phyloP scores from a whole-genome alignment of 352 stramenopile species.

The Phytophthora hybrid region DNA sequence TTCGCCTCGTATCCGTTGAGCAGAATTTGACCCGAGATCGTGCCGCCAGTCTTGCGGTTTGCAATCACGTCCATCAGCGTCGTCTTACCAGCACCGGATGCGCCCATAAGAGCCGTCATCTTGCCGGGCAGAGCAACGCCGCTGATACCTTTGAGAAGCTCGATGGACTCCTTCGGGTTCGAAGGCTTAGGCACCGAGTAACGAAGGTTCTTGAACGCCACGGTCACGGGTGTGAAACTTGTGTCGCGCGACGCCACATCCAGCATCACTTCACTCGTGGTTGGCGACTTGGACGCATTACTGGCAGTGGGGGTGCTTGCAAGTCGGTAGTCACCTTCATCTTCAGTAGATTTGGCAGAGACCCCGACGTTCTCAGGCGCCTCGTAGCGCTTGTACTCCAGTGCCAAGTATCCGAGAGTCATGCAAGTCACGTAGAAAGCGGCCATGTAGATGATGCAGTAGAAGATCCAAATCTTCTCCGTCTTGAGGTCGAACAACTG shows the following conservation, averaged over 20 bases:
- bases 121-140: slow-evolving; percentile 28
- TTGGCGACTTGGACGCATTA: slow-evolving; percentile 27
- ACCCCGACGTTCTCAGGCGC: slow-evolving; percentile 19
- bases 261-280: slow-evolving; percentile 32
- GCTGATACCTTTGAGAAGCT: slow-evolving; percentile 34
- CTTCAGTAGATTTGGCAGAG: slow-evolving; percentile 12
- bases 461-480: slow-evolving; percentile 43
- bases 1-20: slow-evolving; percentile 40
- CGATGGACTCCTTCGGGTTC: slow-evolving; percentile 35
- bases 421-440: slow-evolving; percentile 44
- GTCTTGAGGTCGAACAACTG: slow-evolving; percentile 44
- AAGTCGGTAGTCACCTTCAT: slow-evolving; percentile 28
- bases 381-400: slow-evolving; percentile 48
- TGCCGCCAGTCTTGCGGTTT: slow-evolving; percentile 82
- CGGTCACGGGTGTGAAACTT: slow-evolving; percentile 25
- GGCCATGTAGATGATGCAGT: slow-evolving; percentile 44
- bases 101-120: slow-evolving; percentile 65
- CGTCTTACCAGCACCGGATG: slow-evolving; percentile 54
- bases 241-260: slow-evolving; percentile 28
- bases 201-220: slow-evolving; percentile 29
- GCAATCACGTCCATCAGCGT: slow-evolving; percentile 85
- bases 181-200: slow-evolving; percentile 30
- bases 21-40: slow-evolving; percentile 59
- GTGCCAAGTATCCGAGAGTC: slow-evolving; percentile 39
- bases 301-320: slow-evolving; percentile 23